Evolutionary conservation across 106 monocot species (phyloP), one percentile per base, ranked within the genome.

Genomic region (Dendrobium catenatum): DNA sequence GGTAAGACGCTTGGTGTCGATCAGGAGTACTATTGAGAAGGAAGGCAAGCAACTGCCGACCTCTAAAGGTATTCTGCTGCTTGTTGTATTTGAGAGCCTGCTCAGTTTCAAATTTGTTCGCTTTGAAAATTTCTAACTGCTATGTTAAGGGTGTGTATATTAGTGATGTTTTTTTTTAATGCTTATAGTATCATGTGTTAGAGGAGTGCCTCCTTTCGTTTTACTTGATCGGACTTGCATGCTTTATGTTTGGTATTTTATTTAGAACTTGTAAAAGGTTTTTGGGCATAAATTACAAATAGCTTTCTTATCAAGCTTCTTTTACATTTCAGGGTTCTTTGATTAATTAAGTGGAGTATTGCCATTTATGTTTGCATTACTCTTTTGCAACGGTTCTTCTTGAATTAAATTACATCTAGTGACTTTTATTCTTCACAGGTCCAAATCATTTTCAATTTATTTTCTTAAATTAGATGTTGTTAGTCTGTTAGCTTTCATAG

Each of bases 1-100:
- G 98, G 98, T 72, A 99, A 84, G 85, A 93, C 83, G 59, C 86
- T n/a, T 99, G 82, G 88, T 99, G 18, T 95, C 98, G 29, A 93
- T 99, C 18, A 84, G 27, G 98, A 99, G 91, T 99, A 84, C 80
- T 99, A 93, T n/a, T 41, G 85, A 90, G 78, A 99, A 90, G 76
- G 93, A 91, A 55, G 98, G 98, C 26, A 95, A 87, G 85, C 85
- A 95, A 87, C 17, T 99, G 55, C 98, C 98, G 29, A 79, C 88
- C 48, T 80, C 88, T 46, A 99, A 95, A 91, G 98, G 98, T 98
- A 64, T 13, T 51, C 51, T 51, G 51, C 13, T 51, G 51, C 13
- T 51, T 13, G 15, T 51, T 51, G 51, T 51, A 13, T 51, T 3
- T 51, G 13, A 13, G 51, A 10, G 51, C 37, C 4, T 70, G 70